Percentiles rank a stretch among this genome's conserved stretches.
Evolutionary conservation across 108 stramenopile species (phyloP).

Genomic region (Schizochytrium sp.): DNA sequence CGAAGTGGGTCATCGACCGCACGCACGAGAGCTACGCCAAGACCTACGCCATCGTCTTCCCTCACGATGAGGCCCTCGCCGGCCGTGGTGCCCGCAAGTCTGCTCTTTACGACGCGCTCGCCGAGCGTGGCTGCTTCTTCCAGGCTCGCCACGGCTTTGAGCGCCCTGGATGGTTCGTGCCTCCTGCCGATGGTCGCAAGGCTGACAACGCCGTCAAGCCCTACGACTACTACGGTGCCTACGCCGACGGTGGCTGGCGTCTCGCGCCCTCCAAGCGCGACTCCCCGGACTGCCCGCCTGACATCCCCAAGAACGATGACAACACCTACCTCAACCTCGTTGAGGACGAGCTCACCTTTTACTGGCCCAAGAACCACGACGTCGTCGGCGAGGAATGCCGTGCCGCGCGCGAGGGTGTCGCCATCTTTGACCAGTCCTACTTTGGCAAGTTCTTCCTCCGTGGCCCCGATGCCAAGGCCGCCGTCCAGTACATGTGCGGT

Average conservation of each 20-base stretch:
- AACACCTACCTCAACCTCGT: background rate
- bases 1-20: constrained; percentile 14
- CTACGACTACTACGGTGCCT: constrained; percentile 25
- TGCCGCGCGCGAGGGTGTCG: constrained; percentile 21
- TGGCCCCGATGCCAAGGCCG: constrained; percentile 21
- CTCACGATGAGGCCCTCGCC: constrained; percentile 21
- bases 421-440: constrained; percentile 35
- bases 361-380: constrained; percentile 23
- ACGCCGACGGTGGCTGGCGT: constrained; percentile 21
- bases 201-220: background rate
- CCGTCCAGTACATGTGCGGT: constrained; percentile 23
- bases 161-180: constrained; percentile 22
- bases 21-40: constrained; percentile 19
- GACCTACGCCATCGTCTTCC: constrained; percentile 26
- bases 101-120: constrained; percentile 18
- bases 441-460: constrained; percentile 31
- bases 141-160: constrained; percentile 18
- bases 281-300: background rate
- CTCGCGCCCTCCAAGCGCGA: background rate
- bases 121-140: constrained; percentile 14
- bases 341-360: constrained; percentile 20
- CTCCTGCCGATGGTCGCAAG: background rate
- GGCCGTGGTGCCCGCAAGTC: constrained; percentile 20
- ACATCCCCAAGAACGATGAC: background rate
- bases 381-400: constrained; percentile 23